Evolutionary conservation across 441 rosid species (phyloP), one percentile per base, ranked within the genome.

Genomic region (Euphorbia celastroides): DNA sequence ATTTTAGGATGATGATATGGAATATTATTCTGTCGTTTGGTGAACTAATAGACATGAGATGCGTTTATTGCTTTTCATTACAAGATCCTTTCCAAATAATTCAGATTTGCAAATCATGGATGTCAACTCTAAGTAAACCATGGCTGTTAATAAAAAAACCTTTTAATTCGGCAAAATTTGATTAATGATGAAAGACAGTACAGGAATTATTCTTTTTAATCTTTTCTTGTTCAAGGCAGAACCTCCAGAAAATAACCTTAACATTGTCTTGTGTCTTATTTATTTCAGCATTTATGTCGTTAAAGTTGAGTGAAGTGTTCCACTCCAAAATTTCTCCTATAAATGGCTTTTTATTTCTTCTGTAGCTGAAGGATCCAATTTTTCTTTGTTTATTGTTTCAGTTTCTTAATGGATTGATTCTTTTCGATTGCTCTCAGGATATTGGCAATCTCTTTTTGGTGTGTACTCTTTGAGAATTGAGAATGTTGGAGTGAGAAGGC

Each of bases 361-460:
- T 25, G 12, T 17, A 5, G 54, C 19, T 16, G 0, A 3, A 13
- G 2, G 0, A 23, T 57, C 31, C 6, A 66, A 30, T 38, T 26
- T 38, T 0, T 55, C 38, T 16, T 52, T 65, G 17, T 7, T 41
- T 27, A 30, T 72, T n/a, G 48, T 52, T 34, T 56, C 30, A 13
- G 31, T 58, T 56, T 63, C 44, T 36, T 34, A 31, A 57, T 17
- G 34, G 63, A 32, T 44, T 10, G 42, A 10, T 26, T n/a, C 20
- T 14, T 25, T 60, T 68, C 12, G 23, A 22, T 60, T 71, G 42
- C 62, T 26, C 26, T 70, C 77, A 88, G 94, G 91, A 62, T 88
- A 81, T 72, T 70, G 86, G 86, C 91, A 88, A 78, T 85, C 94
- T 60, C 66, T 77, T 51, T 86, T 84, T 76, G 94, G 94, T 72